Conservation (phyloP, 768 basidiomycete genomes). For the Podaxis sp. region DNA sequence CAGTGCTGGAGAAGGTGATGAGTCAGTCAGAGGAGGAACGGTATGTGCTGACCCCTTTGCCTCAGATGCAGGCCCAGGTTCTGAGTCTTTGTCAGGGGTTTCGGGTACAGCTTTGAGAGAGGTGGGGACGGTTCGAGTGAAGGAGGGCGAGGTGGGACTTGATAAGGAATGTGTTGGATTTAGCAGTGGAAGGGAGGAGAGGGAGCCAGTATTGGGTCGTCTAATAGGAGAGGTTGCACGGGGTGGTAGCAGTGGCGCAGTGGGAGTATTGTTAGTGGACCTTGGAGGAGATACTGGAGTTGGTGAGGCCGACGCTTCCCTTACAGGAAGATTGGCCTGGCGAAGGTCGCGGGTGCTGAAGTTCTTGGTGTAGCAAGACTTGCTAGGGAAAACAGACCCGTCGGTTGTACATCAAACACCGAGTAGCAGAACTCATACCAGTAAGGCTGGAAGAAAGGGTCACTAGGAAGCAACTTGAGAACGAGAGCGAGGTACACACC, state of each 20-base stretch:
- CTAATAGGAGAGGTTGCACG: conserved; percentile 15
- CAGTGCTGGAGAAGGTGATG: background rate
- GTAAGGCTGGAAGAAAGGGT: conserved; percentile 37
- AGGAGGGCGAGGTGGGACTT: conserved; percentile 30
- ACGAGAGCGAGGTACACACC: conserved; percentile 36
- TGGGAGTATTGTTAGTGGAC: conserved; percentile 15
- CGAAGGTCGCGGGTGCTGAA: conserved; percentile 77
- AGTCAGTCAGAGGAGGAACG: background rate
- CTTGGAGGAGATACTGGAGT: conserved; percentile 23
- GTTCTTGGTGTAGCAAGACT: conserved; percentile 73
- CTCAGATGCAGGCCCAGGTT: background rate
- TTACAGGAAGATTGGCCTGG: conserved; percentile 61
- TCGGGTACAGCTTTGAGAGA: background rate
- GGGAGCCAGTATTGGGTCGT: conserved; percentile 1
- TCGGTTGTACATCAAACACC: background rate
- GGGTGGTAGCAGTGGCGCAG: conserved; percentile 27
- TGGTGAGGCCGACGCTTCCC: conserved; percentile 1
- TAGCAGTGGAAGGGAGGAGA: conserved; percentile 19
- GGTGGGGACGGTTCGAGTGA: conserved; percentile 14
- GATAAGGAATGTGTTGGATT: conserved; percentile 26
- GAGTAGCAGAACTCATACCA: conserved; percentile 31
- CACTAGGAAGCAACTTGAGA: background rate
- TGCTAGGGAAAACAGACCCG: conserved; percentile 40
- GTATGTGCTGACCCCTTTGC: background rate
- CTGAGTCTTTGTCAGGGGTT: background rate